Conservation (phyloP, 1,284 basidiomycete species). For the Ceratorhiza oryzae-sativae region DNA sequence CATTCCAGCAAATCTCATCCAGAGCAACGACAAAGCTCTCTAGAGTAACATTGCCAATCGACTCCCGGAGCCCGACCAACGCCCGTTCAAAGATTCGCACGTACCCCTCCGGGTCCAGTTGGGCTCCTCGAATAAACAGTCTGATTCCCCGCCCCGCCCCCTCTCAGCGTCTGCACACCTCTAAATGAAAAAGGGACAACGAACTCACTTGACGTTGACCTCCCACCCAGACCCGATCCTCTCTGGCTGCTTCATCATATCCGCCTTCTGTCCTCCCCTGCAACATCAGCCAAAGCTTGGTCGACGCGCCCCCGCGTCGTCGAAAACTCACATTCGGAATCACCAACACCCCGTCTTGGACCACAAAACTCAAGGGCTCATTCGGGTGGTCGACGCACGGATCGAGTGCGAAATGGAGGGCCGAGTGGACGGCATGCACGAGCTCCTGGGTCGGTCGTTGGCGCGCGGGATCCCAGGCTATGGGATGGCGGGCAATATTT, state of each 20-base stretch:
- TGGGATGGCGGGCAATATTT: constrained; percentile 43
- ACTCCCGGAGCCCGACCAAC: not conserved
- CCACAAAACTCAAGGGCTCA: constrained; percentile 40
- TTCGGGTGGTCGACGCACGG: constrained; percentile 42
- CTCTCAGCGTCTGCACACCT: not conserved
- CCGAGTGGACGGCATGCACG: constrained; percentile 42
- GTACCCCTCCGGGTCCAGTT: constrained; percentile 6
- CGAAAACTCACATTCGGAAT: constrained; percentile 28
- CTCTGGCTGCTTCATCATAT: constrained; percentile 13
- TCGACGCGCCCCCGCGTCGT: not conserved
- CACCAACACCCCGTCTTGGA: constrained; percentile 14
- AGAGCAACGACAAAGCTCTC: constrained; percentile 26
- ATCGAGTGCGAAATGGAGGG: constrained; percentile 43
- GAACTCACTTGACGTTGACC: constrained; percentile 27
- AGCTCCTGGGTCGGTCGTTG: constrained; percentile 42
- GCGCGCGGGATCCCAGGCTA: constrained; percentile 42
- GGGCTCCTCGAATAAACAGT: constrained; percentile 1
- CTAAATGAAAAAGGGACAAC: not conserved
- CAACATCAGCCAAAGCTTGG: not conserved
- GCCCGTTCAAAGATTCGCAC: constrained; percentile 22
- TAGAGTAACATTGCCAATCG: not conserved
- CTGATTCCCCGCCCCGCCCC: not conserved
- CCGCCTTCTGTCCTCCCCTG: not conserved
- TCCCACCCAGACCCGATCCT: constrained; percentile 13
- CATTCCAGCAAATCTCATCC: constrained; percentile 7